phyloP scores from a whole-genome alignment of 2,329 filamentous ascomycete species.

The Sclerotinia spermophila region DNA sequence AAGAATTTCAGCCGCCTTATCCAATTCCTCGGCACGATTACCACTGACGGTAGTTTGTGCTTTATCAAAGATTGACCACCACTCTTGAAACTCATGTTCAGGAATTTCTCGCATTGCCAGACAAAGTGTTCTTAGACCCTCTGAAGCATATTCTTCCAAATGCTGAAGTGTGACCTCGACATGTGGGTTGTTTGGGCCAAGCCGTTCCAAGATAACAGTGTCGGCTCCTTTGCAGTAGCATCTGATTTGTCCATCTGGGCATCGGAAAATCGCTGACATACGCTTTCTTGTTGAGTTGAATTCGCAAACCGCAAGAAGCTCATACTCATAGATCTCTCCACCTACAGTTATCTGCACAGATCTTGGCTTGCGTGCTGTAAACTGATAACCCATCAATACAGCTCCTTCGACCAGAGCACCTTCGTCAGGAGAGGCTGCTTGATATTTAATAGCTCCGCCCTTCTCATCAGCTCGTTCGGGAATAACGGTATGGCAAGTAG shows the following conservation, averaged over 20 bases:
- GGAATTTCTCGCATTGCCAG: constrained; percentile 90
- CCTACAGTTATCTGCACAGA: constrained; percentile 79
- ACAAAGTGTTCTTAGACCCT: constrained; percentile 91
- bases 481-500: constrained; percentile 96
- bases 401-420: constrained; percentile 95
- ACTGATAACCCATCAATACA: constrained; percentile 78
- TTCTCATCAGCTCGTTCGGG: constrained; percentile 81
- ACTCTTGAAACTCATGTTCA: constrained; percentile 83
- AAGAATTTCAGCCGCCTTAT: constrained; percentile 95
- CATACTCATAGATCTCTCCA: constrained; percentile 74
- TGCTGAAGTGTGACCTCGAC: constrained; percentile 89
- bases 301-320: constrained; percentile 93
- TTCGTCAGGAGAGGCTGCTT: constrained; percentile 95
- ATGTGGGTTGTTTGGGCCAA: constrained; percentile 77
- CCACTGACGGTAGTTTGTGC: constrained; percentile 88
- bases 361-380: constrained; percentile 83
- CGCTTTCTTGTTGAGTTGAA: constrained; percentile 97
- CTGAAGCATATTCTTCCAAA: constrained; percentile 96
- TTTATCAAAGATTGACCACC: constrained; percentile 80
- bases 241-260: constrained; percentile 90
- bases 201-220: constrained; percentile 91
- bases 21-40: constrained; percentile 88
- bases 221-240: constrained; percentile 96
- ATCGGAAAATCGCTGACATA: constrained; percentile 97
- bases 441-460: constrained; percentile 84